Percentiles rank a stretch among this genome's conserved stretches.
phyloP scores from a whole-genome alignment of 768 basidiomycete genomes.

The Russula emetica region DNA sequence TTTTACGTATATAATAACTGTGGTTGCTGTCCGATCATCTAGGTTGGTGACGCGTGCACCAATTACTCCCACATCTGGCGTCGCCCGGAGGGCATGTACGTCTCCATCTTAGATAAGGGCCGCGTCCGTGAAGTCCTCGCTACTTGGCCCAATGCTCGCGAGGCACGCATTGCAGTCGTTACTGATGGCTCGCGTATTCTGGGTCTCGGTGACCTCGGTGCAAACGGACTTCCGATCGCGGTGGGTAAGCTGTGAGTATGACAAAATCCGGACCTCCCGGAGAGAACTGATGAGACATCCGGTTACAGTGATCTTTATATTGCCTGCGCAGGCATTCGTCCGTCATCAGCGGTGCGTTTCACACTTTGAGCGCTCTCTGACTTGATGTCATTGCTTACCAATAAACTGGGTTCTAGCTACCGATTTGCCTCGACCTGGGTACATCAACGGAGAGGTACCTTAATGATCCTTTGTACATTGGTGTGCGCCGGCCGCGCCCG shows the following conservation, averaged over 20 bases:
- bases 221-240: conserved; percentile 82
- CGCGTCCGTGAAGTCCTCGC: conserved; percentile 64
- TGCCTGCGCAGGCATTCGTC: conserved; percentile 53
- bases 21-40: not conserved
- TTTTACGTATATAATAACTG: conserved; percentile 72
- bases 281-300: conserved; percentile 11
- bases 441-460: conserved; percentile 79
- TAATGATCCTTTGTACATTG: conserved; percentile 87
- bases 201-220: conserved; percentile 79
- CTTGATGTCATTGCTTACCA: not conserved
- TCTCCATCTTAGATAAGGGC: conserved; percentile 83
- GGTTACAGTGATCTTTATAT: conserved; percentile 14
- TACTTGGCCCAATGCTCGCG: conserved; percentile 68
- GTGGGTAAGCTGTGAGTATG: conserved; percentile 71
- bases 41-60: conserved; percentile 28
- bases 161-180: conserved; percentile 84
- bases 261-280: not conserved
- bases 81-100: conserved; percentile 39
- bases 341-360: conserved; percentile 55
- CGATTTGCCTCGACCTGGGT: conserved; percentile 84
- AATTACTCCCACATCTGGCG: conserved; percentile 30
- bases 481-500: conserved; percentile 48
- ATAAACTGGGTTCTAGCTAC: conserved; percentile 32
- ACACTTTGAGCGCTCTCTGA: not conserved
- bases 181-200: conserved; percentile 92